phyloP scores from a whole-genome alignment of 129 eudicot genomes.

The Flaveria sonorensis region DNA sequence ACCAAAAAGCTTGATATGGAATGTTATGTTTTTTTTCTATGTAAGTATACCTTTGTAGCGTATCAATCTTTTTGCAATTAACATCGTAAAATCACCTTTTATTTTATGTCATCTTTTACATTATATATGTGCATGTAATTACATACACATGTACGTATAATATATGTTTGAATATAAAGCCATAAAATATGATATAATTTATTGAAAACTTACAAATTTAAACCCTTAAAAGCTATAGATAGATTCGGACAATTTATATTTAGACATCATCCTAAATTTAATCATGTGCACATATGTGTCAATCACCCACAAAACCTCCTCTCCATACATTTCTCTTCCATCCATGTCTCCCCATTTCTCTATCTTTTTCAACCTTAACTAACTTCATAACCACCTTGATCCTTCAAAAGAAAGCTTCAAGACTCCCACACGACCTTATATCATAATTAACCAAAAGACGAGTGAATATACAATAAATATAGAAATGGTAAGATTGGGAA shows the following conservation, averaged over 20 bases:
- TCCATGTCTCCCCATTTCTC: constrained; percentile 37
- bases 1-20: too few relatives aligned
- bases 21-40: too few relatives aligned
- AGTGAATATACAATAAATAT: neutral
- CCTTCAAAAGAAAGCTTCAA: constrained; percentile 23
- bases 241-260: constrained; percentile 11
- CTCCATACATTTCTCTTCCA: constrained; percentile 33
- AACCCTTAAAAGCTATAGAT: neutral
- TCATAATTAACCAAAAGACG: constrained; percentile 12
- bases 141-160: neutral
- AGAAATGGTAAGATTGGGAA: constrained; percentile 47
- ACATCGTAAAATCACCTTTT: too few relatives aligned
- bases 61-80: too few relatives aligned
- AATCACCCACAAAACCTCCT: constrained; percentile 28
- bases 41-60: too few relatives aligned
- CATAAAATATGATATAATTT: neutral
- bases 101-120: too few relatives aligned
- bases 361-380: constrained; percentile 34
- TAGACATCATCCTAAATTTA: constrained; percentile 21
- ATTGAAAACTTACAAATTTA: neutral
- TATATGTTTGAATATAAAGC: too few relatives aligned
- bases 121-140: neutral
- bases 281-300: constrained; percentile 24
- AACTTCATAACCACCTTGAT: constrained; percentile 31
- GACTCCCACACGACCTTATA: constrained; percentile 8